Conservation (phyloP, 768 basidiomycete species). For the Phlebiopsis flavidoalba region DNA sequence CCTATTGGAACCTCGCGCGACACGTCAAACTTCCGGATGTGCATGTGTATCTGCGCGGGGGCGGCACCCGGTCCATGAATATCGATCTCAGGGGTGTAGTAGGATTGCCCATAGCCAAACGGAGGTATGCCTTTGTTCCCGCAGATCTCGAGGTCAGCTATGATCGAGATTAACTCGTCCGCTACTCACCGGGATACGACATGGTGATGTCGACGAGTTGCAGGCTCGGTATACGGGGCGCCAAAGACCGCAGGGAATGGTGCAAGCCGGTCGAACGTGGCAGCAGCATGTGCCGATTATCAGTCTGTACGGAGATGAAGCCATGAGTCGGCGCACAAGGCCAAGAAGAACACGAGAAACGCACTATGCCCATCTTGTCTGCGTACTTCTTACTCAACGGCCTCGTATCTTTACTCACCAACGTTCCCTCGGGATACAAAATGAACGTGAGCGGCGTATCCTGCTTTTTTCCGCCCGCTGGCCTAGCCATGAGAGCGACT, state of each 20-base stretch:
- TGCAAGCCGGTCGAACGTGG: conserved; percentile 91
- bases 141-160: neutral
- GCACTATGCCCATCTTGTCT: conserved; percentile 81
- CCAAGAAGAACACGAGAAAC: conserved; percentile 26
- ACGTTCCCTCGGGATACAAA: conserved; percentile 94
- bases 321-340: neutral
- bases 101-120: conserved; percentile 78
- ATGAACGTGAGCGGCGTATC: conserved; percentile 75
- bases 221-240: conserved; percentile 70
- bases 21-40: conserved; percentile 76
- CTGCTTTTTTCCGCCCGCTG: conserved; percentile 57
- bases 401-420: conserved; percentile 81
- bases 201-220: conserved; percentile 89
- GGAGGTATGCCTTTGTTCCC: conserved; percentile 62
- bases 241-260: conserved; percentile 76
- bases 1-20: conserved; percentile 65
- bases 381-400: conserved; percentile 86
- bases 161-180: neutral
- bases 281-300: conserved; percentile 76
- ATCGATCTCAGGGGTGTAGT: conserved; percentile 89
- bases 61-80: conserved; percentile 74
- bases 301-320: conserved; percentile 42
- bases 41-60: conserved; percentile 84
- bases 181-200: conserved; percentile 73
- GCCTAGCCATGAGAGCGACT: conserved; percentile 64